Base-by-base conservation (phyloP, 164 flowering plant species). In the Chimonanthus salicifolius region DNA sequence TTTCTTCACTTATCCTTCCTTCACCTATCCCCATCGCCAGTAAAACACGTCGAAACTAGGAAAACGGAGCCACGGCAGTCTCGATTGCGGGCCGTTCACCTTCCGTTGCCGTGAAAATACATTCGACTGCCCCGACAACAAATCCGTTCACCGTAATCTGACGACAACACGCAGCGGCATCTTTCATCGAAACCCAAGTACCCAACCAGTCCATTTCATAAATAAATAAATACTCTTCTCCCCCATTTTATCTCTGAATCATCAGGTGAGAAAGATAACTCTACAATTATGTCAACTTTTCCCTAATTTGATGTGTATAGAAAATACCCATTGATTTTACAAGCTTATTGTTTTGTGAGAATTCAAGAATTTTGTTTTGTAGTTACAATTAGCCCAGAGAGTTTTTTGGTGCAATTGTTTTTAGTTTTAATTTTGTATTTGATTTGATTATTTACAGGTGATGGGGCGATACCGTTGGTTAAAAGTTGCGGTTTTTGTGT, bases 401-500 rank as follows among this genome's bases (percentile, higher is more conserved):
- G 11, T 64, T 8, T 64, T 47, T 1, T 44, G 7, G 5, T 21
- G 7, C 11, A 7, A 6, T 10, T 6, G 7, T 18, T 6, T 54
- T 62, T 10, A 33, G 11, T 54, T 58, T 13, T 33, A 33, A 46
- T 72, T 21, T 33, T 45, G 44, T 3, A 4, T 43, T 5, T 65
- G 68, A 4, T 65, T 33, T 66, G 66, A 3, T 46, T 18, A 10
- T 67, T 68, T 75, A 73, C 77, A 79, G 85, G 76, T 49, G 33
- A 87, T 88, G 92, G 86, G 76, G 49, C 74, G 65, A 20, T 77
- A 65, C 50, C 72, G 74, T 47, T 84, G 87, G 85, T 16, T 86
- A 49, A 74, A 78, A 64, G 78, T 82, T 70, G 83, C 76, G 47
- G 64, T 81, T 72, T 50, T 85, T 11, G 11, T 80, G n/a, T 80